Percentiles rank a stretch among this genome's conserved stretches.
phyloP scores from a whole-genome alignment of 1,284 basidiomycete species.

The Pyrrhoderma noxium region DNA sequence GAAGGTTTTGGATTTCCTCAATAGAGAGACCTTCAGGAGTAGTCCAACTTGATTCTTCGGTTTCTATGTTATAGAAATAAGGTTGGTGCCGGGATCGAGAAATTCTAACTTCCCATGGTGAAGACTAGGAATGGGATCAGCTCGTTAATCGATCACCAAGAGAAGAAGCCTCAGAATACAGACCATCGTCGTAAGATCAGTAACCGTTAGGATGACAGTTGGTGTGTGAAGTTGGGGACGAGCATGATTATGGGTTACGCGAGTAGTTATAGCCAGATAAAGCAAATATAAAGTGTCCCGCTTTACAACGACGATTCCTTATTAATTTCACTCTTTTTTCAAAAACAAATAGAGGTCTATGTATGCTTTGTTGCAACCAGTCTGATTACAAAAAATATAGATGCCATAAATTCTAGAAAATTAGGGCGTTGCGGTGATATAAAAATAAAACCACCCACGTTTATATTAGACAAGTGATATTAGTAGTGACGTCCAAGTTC shows the following conservation, averaged over 20 bases:
- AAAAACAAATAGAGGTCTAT: too few species aligned
- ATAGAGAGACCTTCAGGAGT: slow-evolving; percentile 58
- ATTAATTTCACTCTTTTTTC: background rate
- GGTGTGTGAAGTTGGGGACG: too few species aligned
- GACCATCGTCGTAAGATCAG: slow-evolving; percentile 5
- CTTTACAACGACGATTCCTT: too few species aligned
- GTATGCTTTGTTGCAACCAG: too few species aligned
- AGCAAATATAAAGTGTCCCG: too few species aligned
- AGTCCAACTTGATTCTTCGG: slow-evolving; percentile 79
- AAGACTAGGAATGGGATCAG: slow-evolving; percentile 10
- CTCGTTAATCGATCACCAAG: background rate
- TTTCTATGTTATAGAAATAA: slow-evolving; percentile 83
- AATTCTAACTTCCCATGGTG: slow-evolving; percentile 74
- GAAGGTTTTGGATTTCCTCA: slow-evolving; percentile 57
- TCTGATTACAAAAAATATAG: too few species aligned
- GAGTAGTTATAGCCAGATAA: background rate
- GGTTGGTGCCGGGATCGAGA: slow-evolving; percentile 74
- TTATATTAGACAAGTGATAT: background rate
- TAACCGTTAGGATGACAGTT: background rate
- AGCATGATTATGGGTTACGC: background rate
- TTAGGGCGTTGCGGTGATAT: background rate
- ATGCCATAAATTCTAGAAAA: too few species aligned
- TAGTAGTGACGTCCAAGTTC: slow-evolving; percentile 5
- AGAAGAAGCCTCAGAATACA: background rate
- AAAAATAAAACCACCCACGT: background rate